Percentiles rank a stretch among this genome's conserved stretches.
Conservation (phyloP, 2,329 filamentous ascomycete genomes). For the Tolypocladium capitatum region DNA sequence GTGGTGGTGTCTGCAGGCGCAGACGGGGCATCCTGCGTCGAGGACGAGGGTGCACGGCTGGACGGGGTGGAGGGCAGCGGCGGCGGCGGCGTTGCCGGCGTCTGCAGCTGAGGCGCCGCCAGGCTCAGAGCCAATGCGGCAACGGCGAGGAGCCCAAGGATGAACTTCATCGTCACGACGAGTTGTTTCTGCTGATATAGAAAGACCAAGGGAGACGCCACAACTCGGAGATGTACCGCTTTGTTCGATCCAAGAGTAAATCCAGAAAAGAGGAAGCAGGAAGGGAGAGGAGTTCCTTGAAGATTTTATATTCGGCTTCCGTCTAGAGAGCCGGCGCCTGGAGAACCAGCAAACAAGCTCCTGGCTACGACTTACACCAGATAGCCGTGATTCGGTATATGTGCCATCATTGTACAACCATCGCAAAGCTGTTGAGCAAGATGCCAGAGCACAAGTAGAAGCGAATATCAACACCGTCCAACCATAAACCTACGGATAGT, state of each 20-base stretch:
- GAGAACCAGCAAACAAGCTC: neutral
- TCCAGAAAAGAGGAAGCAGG: too few relatives aligned
- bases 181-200: neutral
- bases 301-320: neutral
- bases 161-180: constrained; percentile 12
- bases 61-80: constrained; percentile 5
- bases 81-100: constrained; percentile 10
- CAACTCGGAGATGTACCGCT: neutral
- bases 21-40: neutral
- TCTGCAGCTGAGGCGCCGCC: constrained; percentile 4
- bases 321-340: neutral
- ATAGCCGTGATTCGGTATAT: neutral
- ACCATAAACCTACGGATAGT: too few relatives aligned
- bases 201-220: neutral
- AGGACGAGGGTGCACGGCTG: neutral
- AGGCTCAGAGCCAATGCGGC: constrained; percentile 6
- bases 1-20: constrained; percentile 1
- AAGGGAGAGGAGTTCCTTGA: neutral
- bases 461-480: too few relatives aligned
- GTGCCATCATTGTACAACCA: neutral
- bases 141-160: constrained; percentile 9
- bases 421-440: neutral
- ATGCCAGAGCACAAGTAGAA: neutral
- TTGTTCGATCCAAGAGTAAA: neutral
- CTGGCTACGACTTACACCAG: neutral